Conservation (phyloP, 768 basidiomycete genomes). For the Trametes coccinea region DNA sequence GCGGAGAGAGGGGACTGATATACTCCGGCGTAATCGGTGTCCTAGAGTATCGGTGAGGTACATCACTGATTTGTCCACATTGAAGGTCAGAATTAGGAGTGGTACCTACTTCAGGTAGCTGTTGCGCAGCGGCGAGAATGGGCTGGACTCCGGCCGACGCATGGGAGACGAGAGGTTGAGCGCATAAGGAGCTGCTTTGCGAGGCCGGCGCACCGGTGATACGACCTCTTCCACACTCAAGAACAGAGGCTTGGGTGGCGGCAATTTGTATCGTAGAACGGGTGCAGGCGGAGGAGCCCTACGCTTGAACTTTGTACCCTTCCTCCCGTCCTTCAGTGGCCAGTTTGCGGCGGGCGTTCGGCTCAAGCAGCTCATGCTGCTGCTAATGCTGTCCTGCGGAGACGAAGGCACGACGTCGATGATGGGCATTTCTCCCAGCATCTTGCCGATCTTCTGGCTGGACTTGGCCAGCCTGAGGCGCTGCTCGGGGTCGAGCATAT, state of each 20-base stretch:
- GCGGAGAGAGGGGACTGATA: slow-evolving; percentile 9
- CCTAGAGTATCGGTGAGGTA: not conserved
- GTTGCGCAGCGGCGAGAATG: slow-evolving; percentile 14
- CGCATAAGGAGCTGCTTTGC: slow-evolving; percentile 5
- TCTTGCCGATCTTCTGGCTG: slow-evolving; percentile 20
- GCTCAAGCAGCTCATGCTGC: not conserved
- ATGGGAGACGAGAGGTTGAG: slow-evolving; percentile 10
- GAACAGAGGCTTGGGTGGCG: not conserved
- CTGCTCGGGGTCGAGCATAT: slow-evolving; percentile 21
- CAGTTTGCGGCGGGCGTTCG: not conserved
- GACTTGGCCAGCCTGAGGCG: slow-evolving; percentile 18
- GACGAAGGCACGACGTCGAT: slow-evolving; percentile 16
- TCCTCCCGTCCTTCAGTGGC: not conserved
- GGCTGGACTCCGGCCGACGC: not conserved
- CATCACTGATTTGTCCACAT: no score
- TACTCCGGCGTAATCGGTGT: slow-evolving; percentile 10
- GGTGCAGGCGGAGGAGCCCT: slow-evolving; percentile 6
- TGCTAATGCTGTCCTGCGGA: not conserved
- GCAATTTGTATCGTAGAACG: slow-evolving; percentile 11
- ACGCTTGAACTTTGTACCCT: not conserved
- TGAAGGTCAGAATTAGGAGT: no score
- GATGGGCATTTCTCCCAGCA: slow-evolving; percentile 18
- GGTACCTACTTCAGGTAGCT: slow-evolving; percentile 13
- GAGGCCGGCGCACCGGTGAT: not conserved
- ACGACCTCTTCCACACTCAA: not conserved